phyloP scores from a whole-genome alignment of 176 grass and related monocot genomes.

The Themeda triandra region DNA sequence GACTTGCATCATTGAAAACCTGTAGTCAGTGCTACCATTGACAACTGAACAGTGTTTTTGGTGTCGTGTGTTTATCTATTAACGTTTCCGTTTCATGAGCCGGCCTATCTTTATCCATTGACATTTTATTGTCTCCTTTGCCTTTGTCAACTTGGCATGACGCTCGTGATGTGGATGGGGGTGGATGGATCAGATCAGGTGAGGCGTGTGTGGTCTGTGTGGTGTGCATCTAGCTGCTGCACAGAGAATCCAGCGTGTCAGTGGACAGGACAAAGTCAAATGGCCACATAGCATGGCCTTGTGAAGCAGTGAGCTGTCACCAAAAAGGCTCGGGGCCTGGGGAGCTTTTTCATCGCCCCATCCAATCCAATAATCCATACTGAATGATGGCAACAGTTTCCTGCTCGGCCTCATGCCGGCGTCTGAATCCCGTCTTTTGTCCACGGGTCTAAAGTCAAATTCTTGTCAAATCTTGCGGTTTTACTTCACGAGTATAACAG shows the following conservation, averaged over 20 bases:
- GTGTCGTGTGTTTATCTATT: neutral
- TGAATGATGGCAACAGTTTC: conserved; percentile 23
- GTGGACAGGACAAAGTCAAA: conserved; percentile 33
- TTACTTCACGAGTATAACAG: too few species aligned
- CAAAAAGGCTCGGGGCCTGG: neutral
- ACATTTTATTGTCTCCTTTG: neutral
- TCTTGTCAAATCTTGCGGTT: neutral
- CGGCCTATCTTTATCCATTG: neutral
- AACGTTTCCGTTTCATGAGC: neutral
- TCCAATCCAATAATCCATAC: neutral
- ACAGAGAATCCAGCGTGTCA: conserved; percentile 23
- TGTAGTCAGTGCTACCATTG: neutral
- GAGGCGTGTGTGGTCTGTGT: neutral
- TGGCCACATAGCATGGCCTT: conserved; percentile 14
- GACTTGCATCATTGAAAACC: neutral
- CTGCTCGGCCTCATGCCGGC: neutral
- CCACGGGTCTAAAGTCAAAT: neutral
- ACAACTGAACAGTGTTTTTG: conserved; percentile 5
- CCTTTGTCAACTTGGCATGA: neutral
- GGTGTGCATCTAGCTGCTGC: neutral
- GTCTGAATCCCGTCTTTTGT: neutral
- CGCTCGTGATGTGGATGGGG: conserved; percentile 3
- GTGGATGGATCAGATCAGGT: neutral
- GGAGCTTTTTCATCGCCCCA: conserved; percentile 15
- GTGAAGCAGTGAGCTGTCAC: conserved; percentile 40